Conservation (phyloP, 805 yeast species). For the Nakazawaea ambrosiae region DNA sequence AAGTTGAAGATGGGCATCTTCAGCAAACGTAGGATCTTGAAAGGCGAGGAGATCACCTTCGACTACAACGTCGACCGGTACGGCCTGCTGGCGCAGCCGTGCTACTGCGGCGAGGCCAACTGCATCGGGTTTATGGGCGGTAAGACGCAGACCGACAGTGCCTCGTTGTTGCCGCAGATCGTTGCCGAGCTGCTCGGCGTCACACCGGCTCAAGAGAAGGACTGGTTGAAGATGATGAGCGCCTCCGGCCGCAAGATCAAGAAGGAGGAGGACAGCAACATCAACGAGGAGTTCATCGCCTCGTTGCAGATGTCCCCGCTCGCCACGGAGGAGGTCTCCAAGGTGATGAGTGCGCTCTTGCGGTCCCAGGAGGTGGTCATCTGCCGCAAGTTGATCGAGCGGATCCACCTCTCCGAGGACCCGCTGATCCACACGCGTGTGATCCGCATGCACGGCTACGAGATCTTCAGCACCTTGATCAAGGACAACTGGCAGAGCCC, state of each 20-base stretch:
- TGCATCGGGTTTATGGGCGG: slow-evolving; percentile 96
- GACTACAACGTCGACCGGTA: slow-evolving; percentile 94
- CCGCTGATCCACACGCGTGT: slow-evolving; percentile 47
- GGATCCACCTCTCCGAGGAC: slow-evolving; percentile 52
- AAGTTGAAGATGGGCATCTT: slow-evolving; percentile 92
- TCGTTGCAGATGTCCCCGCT: slow-evolving; percentile 49
- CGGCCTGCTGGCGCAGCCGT: slow-evolving; percentile 90
- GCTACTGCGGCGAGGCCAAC: slow-evolving; percentile 89
- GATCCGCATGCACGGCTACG: slow-evolving; percentile 81
- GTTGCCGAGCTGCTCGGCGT: slow-evolving; percentile 85
- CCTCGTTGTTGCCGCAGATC: slow-evolving; percentile 73
- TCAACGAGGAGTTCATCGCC: slow-evolving; percentile 60
- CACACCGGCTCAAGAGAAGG: slow-evolving; percentile 56
- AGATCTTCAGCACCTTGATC: slow-evolving; percentile 60
- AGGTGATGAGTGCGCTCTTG: slow-evolving; percentile 74
- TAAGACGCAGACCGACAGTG: slow-evolving; percentile 92
- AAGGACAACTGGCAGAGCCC: slow-evolving; percentile 22
- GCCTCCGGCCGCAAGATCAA: slow-evolving; percentile 39
- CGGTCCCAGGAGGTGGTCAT: slow-evolving; percentile 67
- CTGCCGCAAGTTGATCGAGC: slow-evolving; percentile 56
- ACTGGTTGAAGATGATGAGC: slow-evolving; percentile 60
- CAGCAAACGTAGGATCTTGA: slow-evolving; percentile 61
- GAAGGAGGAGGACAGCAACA: slow-evolving; percentile 44
- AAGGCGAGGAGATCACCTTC: slow-evolving; percentile 88
- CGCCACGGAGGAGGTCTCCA: slow-evolving; percentile 55